Percentiles rank a stretch among this genome's conserved stretches.
Evolutionary conservation across 768 basidiomycete genomes (phyloP).

Genomic region (Saitozyma sp.): DNA sequence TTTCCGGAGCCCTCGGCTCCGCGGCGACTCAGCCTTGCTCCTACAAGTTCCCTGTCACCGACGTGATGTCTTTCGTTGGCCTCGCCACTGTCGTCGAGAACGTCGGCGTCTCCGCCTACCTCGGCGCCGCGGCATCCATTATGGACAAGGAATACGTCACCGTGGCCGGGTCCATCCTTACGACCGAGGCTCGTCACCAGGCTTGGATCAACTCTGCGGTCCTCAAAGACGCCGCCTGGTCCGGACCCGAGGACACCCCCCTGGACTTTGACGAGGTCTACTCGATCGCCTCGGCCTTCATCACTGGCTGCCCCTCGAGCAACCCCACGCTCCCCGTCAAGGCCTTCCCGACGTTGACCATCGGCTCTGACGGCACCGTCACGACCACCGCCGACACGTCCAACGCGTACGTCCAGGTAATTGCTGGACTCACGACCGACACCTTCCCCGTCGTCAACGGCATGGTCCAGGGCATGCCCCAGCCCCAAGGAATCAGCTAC

Average conservation of each 20-base stretch:
- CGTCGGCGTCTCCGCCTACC: constrained; percentile 62
- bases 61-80: constrained; percentile 59
- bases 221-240: constrained; percentile 60
- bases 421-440: constrained; percentile 58
- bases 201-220: constrained; percentile 63
- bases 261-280: constrained; percentile 57
- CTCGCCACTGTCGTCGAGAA: constrained; percentile 61
- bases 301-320: constrained; percentile 59
- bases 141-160: constrained; percentile 56
- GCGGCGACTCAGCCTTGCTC: constrained; percentile 60
- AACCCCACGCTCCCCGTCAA: constrained; percentile 61
- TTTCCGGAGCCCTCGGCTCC: constrained; percentile 57
- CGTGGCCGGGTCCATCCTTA: constrained; percentile 63
- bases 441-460: constrained; percentile 54
- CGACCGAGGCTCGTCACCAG: constrained; percentile 66
- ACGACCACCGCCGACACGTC: constrained; percentile 46
- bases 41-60: constrained; percentile 63
- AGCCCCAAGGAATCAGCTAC: constrained; percentile 58
- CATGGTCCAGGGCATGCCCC: constrained; percentile 40
- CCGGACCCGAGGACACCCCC: constrained; percentile 61
- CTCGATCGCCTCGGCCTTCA: constrained; percentile 58
- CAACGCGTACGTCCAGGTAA: constrained; percentile 56
- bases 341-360: constrained; percentile 59
- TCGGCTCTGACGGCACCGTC: constrained; percentile 36
- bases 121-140: constrained; percentile 59